Base-by-base conservation (phyloP, 345 rosid genomes). In the Citrus hindsii region DNA sequence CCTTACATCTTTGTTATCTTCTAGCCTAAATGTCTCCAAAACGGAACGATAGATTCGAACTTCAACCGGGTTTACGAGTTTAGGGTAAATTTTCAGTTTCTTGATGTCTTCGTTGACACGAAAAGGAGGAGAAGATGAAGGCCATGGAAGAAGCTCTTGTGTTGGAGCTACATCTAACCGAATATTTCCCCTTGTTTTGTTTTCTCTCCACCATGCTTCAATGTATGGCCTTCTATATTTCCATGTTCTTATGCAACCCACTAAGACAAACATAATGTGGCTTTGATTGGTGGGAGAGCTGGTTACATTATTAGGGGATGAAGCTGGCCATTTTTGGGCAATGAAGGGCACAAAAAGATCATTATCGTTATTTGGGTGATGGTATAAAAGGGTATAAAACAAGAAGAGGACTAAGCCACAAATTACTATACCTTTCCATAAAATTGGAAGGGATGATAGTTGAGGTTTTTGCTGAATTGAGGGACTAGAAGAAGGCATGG, bases 171-270 rank as follows among this genome's bases (percentile, higher is more conserved):
- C 68, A 40, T 87, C 93, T 10, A 92, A 73, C 65, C 91, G 91
- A 79, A 91, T 67, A 75, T 86, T 86, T 42, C 95, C 92, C 64
- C 83, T 83, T 5, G 95, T 85, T 13, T 77, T 71, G 76, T 91
- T 88, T 18, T 90, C 88, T 81, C 86, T 75, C 97, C 94, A 91
- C 94, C 95, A 89, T 22, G 92, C 75, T 68, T 90, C 92, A 9
- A 86, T 79, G 82, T 84, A 86, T 13, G 87, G 69, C 82, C 67
- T 90, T 53, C 84, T 88, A 18, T 74, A 38, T 27, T 82, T 76
- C 94, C 91, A 88, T 22, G 88, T 86, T 35, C 60, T 85, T 37
- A 76, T 60, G 66, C 86, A 81, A 53, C 92, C 83, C 28, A 83
- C 89, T 28, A 90, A 68, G 27, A 88, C 89, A 60, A 91, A 88